phyloP scores from a whole-genome alignment of 2,329 filamentous ascomycete species.

The Volutella citrinella region DNA sequence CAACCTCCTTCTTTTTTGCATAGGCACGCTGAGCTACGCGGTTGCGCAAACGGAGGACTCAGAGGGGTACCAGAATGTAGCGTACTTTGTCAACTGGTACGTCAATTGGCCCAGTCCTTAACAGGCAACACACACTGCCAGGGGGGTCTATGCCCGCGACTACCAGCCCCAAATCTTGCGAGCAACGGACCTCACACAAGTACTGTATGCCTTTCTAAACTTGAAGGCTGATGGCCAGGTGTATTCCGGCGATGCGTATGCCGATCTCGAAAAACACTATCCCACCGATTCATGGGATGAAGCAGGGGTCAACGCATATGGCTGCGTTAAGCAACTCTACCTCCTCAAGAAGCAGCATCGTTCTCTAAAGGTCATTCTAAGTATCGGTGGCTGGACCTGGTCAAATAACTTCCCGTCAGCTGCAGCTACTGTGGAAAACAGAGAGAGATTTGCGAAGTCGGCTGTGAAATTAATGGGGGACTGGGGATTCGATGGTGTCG shows the following conservation, averaged over 20 bases:
- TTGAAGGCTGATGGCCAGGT: conserved; percentile 67
- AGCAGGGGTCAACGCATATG: conserved; percentile 69
- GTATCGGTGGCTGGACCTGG: conserved; percentile 84
- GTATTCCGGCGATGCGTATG: conserved; percentile 64
- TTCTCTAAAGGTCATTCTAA: conserved; percentile 75
- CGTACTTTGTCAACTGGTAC: conserved; percentile 53
- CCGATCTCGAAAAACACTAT: conserved; percentile 72
- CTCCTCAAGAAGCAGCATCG: conserved; percentile 75
- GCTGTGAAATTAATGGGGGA: conserved; percentile 70
- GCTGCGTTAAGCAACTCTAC: conserved; percentile 76
- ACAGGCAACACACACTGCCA: conserved; percentile 17
- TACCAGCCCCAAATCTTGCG: conserved; percentile 71
- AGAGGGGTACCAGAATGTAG: conserved; percentile 36
- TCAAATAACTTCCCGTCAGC: conserved; percentile 71
- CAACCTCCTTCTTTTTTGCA: conserved; percentile 2
- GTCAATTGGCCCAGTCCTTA: conserved; percentile 1
- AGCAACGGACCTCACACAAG: conserved; percentile 66
- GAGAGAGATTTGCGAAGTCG: conserved; percentile 64
- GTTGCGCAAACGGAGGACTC: conserved; percentile 1
- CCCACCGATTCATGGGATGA: conserved; percentile 66
- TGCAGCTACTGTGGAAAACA: conserved; percentile 59
- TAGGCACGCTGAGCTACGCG: conserved; percentile 1
- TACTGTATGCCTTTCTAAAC: conserved; percentile 80
- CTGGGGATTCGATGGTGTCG: conserved; percentile 58
- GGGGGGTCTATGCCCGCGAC: conserved; percentile 73